Evolutionary conservation across 495 filamentous ascomycete species (phyloP).

Genomic region (Bacidia rubella): DNA sequence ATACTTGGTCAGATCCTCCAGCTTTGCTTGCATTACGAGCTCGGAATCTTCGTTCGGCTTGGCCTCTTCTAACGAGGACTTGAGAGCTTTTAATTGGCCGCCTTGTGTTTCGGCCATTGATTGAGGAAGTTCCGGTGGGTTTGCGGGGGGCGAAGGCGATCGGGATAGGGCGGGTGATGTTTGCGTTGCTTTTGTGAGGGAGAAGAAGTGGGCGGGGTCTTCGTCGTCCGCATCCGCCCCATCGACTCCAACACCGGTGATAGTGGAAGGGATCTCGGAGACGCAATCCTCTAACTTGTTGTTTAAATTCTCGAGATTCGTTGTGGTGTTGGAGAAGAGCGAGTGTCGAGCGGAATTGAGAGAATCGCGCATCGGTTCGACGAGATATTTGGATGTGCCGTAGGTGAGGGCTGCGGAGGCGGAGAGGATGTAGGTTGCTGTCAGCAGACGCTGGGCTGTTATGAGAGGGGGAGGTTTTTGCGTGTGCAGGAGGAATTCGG

Average conservation of each 20-base stretch:
- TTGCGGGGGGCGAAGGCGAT: constrained; percentile 19
- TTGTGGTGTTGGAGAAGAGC: constrained; percentile 51
- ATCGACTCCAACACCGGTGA: constrained; percentile 23
- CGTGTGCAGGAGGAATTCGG: constrained; percentile 67
- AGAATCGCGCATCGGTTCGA: constrained; percentile 68
- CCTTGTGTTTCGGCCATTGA: neutral
- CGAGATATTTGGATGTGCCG: constrained; percentile 63
- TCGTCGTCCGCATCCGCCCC: constrained; percentile 36
- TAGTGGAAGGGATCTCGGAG: constrained; percentile 41
- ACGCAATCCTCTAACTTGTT: constrained; percentile 57
- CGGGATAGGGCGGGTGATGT: constrained; percentile 45
- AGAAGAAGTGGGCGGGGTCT: constrained; percentile 77
- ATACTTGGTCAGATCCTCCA: constrained; percentile 37
- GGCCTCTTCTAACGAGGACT: constrained; percentile 1
- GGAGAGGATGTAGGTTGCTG: constrained; percentile 62
- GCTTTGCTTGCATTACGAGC: constrained; percentile 28
- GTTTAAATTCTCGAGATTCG: constrained; percentile 56
- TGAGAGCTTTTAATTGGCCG: constrained; percentile 2
- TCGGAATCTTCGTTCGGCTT: constrained; percentile 19
- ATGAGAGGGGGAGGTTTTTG: constrained; percentile 64
- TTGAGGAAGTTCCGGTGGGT: neutral
- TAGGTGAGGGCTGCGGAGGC: constrained; percentile 62
- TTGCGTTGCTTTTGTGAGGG: constrained; percentile 79
- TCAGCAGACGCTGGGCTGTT: constrained; percentile 58
- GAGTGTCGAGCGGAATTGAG: constrained; percentile 70